phyloP scores from a whole-genome alignment of 1,284 basidiomycete species.

The Neolentinus lepideus region DNA sequence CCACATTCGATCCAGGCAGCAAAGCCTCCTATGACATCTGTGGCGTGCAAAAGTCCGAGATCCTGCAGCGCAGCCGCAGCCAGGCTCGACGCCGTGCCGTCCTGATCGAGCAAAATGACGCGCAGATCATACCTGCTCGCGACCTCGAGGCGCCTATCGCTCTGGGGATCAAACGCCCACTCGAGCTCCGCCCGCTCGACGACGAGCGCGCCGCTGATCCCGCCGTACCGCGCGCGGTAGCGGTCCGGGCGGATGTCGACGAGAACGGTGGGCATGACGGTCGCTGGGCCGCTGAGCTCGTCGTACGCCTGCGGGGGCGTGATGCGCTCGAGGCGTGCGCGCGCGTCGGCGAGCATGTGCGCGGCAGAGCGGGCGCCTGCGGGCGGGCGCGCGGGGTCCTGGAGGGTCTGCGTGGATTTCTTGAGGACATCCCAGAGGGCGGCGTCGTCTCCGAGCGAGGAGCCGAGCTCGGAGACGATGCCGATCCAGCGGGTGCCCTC shows the following conservation, averaged over 20 bases:
- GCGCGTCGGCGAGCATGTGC: slow-evolving; percentile 45
- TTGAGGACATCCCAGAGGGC: slow-evolving; percentile 60
- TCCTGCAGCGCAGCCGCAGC: slow-evolving; percentile 62
- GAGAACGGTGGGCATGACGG: slow-evolving; percentile 54
- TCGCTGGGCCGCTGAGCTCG: slow-evolving; percentile 44
- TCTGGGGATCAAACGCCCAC: slow-evolving; percentile 67
- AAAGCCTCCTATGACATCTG: slow-evolving; percentile 69
- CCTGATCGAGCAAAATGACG: slow-evolving; percentile 64
- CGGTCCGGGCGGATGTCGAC: slow-evolving; percentile 67
- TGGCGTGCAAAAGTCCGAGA: slow-evolving; percentile 61
- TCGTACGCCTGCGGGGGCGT: slow-evolving; percentile 51
- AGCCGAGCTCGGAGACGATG: slow-evolving; percentile 42
- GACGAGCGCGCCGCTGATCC: slow-evolving; percentile 53
- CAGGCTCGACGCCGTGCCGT: slow-evolving; percentile 61
- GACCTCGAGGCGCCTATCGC: slow-evolving; percentile 44
- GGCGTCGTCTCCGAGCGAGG: slow-evolving; percentile 46
- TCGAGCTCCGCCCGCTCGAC: slow-evolving; percentile 70
- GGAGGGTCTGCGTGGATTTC: slow-evolving; percentile 49
- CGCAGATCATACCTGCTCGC: slow-evolving; percentile 66
- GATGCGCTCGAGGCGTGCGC: slow-evolving; percentile 56
- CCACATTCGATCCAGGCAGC: slow-evolving; percentile 61
- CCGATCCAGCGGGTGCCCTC: slow-evolving; percentile 36
- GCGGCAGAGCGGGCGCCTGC: slow-evolving; percentile 52
- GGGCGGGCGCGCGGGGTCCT: slow-evolving; percentile 54
- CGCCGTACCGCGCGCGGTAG: slow-evolving; percentile 47